phyloP scores from a whole-genome alignment of 768 basidiomycete species.

The Hysterangium stoloniferum region DNA sequence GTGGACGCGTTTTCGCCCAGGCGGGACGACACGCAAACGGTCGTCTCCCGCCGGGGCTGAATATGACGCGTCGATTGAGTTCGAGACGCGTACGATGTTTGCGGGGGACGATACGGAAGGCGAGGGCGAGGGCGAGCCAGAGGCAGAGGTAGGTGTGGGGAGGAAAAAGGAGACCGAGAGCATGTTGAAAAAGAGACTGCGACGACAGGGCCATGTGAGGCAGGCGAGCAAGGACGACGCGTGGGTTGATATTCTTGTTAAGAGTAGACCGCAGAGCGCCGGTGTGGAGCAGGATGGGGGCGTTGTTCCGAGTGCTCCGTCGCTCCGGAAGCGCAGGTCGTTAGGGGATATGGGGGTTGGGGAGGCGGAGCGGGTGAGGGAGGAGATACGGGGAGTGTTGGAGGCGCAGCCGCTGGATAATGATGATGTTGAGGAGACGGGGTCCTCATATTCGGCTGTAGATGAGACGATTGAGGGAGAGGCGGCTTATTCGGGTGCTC shows the following conservation, averaged over 20 bases:
- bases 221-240: constrained; percentile 56
- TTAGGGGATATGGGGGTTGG: constrained; percentile 49
- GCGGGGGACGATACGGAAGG: constrained; percentile 44
- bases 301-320: too few relatives aligned
- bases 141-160: too few relatives aligned
- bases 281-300: too few relatives aligned
- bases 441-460: constrained; percentile 2
- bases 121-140: constrained; percentile 13
- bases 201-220: constrained; percentile 33
- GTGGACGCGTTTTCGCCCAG: constrained; percentile 1
- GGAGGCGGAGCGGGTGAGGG: constrained; percentile 34
- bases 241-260: constrained; percentile 84
- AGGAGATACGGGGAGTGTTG: constrained; percentile 6
- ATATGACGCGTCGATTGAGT: constrained; percentile 66
- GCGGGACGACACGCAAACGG: constrained; percentile 5
- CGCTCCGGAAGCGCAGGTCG: too few relatives aligned
- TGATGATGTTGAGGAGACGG: background rate
- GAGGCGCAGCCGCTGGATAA: background rate
- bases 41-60: constrained; percentile 44
- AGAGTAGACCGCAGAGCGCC: too few relatives aligned
- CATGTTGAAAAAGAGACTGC: constrained; percentile 24
- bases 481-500: background rate
- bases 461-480: constrained; percentile 20
- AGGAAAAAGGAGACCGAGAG: constrained; percentile 23
- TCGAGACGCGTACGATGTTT: constrained; percentile 59